Evolutionary conservation across 176 grass and related monocot species (phyloP).

Genomic region (Poa annua): DNA sequence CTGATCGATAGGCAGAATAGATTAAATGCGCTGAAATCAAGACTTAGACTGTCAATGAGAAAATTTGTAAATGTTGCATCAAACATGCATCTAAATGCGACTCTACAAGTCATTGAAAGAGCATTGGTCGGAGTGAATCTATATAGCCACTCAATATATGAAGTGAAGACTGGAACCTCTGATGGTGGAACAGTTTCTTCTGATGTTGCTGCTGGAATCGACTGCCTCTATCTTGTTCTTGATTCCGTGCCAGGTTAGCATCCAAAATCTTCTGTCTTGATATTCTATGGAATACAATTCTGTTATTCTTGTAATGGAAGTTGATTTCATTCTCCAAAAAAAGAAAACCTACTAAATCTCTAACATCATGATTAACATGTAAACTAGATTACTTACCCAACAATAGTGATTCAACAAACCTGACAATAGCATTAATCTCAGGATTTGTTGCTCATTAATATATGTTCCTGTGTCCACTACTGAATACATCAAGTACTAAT

Average conservation of each 20-base stretch:
- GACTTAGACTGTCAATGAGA: conserved; percentile 74
- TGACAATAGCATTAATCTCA: conserved; percentile 15
- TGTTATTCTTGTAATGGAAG: conserved; percentile 23
- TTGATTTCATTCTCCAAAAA: background rate
- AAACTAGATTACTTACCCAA: background rate
- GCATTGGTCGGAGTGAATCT: conserved; percentile 78
- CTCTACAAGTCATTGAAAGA: conserved; percentile 82
- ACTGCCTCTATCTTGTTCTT: conserved; percentile 82
- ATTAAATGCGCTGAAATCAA: conserved; percentile 72
- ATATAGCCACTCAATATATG: conserved; percentile 65
- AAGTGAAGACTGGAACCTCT: conserved; percentile 70
- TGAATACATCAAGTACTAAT: conserved; percentile 17
- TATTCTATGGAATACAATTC: conserved; percentile 15
- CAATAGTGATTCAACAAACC: background rate
- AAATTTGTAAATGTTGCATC: conserved; percentile 67
- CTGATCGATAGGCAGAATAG: conserved; percentile 46
- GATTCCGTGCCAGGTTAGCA: conserved; percentile 80
- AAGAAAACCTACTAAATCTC: conserved; percentile 1
- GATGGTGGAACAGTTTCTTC: conserved; percentile 74
- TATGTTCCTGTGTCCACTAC: conserved; percentile 18
- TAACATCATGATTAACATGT: background rate
- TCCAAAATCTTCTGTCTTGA: conserved; percentile 13
- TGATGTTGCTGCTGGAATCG: conserved; percentile 73
- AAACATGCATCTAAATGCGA: conserved; percentile 55
- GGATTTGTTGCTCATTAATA: background rate